phyloP scores from a whole-genome alignment of 495 filamentous ascomycete genomes.

The Ramalina intermedia region DNA sequence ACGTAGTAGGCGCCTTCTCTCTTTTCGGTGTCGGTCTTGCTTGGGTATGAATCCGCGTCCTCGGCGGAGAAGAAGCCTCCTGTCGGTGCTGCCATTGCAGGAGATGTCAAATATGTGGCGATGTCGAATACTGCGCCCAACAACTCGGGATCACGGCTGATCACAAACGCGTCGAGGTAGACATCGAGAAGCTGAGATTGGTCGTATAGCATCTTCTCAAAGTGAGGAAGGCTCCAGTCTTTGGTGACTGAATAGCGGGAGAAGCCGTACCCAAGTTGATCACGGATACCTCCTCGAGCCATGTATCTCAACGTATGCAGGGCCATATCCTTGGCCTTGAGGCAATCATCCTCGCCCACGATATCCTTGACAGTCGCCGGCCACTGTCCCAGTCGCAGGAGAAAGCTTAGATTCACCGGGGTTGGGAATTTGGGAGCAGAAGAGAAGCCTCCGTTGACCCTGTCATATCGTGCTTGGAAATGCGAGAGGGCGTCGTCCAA shows the following conservation, averaged over 20 bases:
- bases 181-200: conserved; percentile 77
- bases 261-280: conserved; percentile 88
- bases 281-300: conserved; percentile 74
- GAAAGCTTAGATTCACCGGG: conserved; percentile 67
- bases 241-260: conserved; percentile 78
- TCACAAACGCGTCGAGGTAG: conserved; percentile 78
- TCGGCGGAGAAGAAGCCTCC: conserved; percentile 85
- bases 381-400: conserved; percentile 62
- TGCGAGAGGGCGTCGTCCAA: conserved; percentile 79
- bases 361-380: conserved; percentile 63
- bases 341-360: conserved; percentile 68
- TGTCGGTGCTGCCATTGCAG: conserved; percentile 45
- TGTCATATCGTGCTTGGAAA: conserved; percentile 67
- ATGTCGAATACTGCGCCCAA: conserved; percentile 72
- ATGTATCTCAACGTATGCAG: conserved; percentile 68
- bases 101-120: conserved; percentile 62
- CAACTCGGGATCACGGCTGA: conserved; percentile 54
- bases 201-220: conserved; percentile 98
- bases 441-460: conserved; percentile 60
- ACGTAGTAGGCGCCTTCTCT: conserved; percentile 91
- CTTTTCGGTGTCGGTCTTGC: conserved; percentile 64
- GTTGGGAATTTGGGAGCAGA: conserved; percentile 80
- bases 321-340: conserved; percentile 66
- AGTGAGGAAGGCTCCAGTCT: conserved; percentile 88
- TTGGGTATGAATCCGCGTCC: conserved; percentile 78